phyloP scores from a whole-genome alignment of 176 grass and related monocot species.

The Oryza nivara region DNA sequence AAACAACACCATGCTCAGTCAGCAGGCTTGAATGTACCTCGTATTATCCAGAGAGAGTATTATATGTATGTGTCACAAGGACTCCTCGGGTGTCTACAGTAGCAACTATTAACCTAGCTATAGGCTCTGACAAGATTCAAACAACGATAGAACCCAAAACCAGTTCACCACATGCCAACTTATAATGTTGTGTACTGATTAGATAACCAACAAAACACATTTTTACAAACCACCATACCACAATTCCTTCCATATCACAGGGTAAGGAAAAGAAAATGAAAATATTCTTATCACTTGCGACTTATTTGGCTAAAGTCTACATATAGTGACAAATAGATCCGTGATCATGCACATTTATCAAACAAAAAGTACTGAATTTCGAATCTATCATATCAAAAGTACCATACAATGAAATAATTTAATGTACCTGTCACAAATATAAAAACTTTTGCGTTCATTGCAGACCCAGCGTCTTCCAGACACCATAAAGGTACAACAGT shows the following conservation, averaged over 20 bases:
- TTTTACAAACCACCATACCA: background rate
- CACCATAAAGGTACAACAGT: conserved; percentile 86
- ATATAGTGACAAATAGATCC: conserved; percentile 21
- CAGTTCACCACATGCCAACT: conserved; percentile 16
- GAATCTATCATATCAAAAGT: conserved; percentile 25
- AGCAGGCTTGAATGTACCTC: too few species aligned
- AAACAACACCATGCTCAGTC: too few species aligned
- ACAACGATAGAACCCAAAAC: background rate
- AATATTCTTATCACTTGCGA: background rate
- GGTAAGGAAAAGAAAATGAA: background rate
- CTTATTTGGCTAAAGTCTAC: conserved; percentile 5
- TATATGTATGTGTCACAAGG: too few species aligned
- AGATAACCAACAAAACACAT: background rate
- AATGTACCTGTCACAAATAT: conserved; percentile 80
- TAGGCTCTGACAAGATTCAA: conserved; percentile 7
- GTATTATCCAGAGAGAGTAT: too few species aligned
- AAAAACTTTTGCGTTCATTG: conserved; percentile 70
- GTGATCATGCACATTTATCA: conserved; percentile 31
- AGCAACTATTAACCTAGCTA: conserved; percentile 24
- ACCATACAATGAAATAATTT: conserved; percentile 12
- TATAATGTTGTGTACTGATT: conserved; percentile 5
- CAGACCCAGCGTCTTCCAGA: conserved; percentile 84
- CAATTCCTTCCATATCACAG: conserved; percentile 3
- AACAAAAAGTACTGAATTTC: conserved; percentile 11
- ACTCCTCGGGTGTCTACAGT: background rate